A percentile compares a stretch with the other conserved stretches of the same genome.
phyloP scores from a whole-genome alignment of 108 stramenopile species.

The Cyclotella sp. region DNA sequence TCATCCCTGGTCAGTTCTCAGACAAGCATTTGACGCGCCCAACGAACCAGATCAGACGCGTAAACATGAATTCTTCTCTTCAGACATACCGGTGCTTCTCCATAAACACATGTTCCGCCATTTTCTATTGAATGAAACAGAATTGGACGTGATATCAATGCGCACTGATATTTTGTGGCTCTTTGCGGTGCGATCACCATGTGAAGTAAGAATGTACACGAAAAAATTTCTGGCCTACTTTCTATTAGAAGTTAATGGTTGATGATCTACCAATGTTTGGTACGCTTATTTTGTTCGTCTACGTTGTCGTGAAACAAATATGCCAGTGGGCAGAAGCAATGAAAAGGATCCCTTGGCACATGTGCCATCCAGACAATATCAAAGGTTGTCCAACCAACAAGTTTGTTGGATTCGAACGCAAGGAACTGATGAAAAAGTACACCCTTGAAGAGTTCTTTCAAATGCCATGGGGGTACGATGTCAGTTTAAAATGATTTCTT shows the following conservation, averaged over 20 bases:
- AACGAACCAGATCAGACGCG: conserved; percentile 24
- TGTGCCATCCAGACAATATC: conserved; percentile 36
- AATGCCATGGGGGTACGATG: conserved; percentile 36
- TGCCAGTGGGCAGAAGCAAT: conserved; percentile 41
- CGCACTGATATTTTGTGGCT: conserved; percentile 45
- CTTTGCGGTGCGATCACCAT: conserved; percentile 32
- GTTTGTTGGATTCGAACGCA: conserved; percentile 37
- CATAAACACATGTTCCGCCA: conserved; percentile 54
- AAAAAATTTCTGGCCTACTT: no score
- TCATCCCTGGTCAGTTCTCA: conserved; percentile 1
- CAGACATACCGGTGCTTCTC: conserved; percentile 31
- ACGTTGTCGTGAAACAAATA: neutral
- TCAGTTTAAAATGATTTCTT: neutral
- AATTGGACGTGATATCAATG: conserved; percentile 10
- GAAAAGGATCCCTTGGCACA: conserved; percentile 41
- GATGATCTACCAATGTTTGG: neutral
- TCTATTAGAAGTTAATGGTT: neutral
- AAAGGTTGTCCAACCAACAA: conserved; percentile 14
- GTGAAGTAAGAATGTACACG: conserved; percentile 8
- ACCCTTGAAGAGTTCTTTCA: conserved; percentile 32
- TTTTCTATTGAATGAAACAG: conserved; percentile 14
- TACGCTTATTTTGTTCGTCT: neutral
- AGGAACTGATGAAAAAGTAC: neutral
- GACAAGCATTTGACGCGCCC: conserved; percentile 29
- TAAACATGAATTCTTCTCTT: conserved; percentile 34